Base-by-base conservation (phyloP, 345 rosid genomes). In the Hevea brasiliensis region DNA sequence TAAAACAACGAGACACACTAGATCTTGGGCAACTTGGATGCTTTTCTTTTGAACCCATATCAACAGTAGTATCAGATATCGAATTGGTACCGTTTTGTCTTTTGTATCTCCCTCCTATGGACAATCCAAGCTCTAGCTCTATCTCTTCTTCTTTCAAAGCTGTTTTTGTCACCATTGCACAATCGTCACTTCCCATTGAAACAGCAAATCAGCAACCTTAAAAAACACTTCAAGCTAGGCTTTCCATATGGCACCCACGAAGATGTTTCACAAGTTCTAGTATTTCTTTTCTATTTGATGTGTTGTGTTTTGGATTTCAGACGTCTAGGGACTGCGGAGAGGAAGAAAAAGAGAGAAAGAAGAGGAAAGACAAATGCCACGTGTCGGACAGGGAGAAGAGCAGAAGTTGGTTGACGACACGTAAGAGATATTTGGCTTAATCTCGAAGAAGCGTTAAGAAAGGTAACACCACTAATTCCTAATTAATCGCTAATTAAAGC, bases 121-220 rank as follows among this genome's bases (percentile, higher is more conserved):
- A 90, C 62, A 89, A 83, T 7, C 85, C 85, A 59, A 90, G 77
- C 66, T 89, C 96, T 8, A 90, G 85, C 85, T 84, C 91, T 6
- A 84, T 59, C 24, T 67, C 69, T 23, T 72, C 86, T 35, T 66
- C 83, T 13, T 74, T 72, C 56, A 74, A 48, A 29, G 45, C 54
- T 24, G 73, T 47, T 3, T 70, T 70, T 27, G 29, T 20, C 68
- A 77, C 29, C 80, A 80, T 85, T 69, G 73, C 67, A 2, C 50
- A 37, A 27, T 40, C 8, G 37, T 72, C 72, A 57, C 79, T 59
- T 53, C 72, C 75, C 72, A 74, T 68, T 42, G 29, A 71, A 72
- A 12, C 8, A 15, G 2, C 50, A 40, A n/a, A 32, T 4, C 37
- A 32, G 37, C 1, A 37, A 45, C n/a, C n/a, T n/a, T n/a, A n/a